A percentile compares a stretch with the other conserved stretches of the same genome.
Evolutionary conservation across 129 eudicot genomes (phyloP).

Genomic region (Tagetes erecta): DNA sequence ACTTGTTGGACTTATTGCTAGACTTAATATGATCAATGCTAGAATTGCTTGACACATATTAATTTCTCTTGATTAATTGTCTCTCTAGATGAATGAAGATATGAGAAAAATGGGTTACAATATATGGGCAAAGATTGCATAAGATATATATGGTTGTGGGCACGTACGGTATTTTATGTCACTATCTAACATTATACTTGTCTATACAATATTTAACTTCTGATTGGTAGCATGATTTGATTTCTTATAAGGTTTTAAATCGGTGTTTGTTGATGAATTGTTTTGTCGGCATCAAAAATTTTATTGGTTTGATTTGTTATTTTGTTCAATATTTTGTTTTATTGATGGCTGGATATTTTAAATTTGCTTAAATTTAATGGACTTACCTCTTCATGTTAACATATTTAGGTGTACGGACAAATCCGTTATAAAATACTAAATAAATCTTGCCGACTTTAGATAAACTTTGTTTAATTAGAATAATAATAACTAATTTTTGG

Average conservation of each 20-base stretch:
- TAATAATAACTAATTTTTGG: too few relatives aligned
- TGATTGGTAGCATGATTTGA: conserved; percentile 22
- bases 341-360: background rate
- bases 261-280: too few relatives aligned
- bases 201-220: background rate
- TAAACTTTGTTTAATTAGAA: too few relatives aligned
- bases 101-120: conserved; percentile 20
- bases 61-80: background rate
- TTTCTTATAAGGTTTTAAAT: background rate
- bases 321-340: too few relatives aligned
- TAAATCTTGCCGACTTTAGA: too few relatives aligned
- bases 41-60: conserved; percentile 22
- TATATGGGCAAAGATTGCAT: conserved; percentile 37
- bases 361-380: too few relatives aligned
- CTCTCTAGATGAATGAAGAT: conserved; percentile 26
- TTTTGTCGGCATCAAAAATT: background rate
- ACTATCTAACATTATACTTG: conserved; percentile 19
- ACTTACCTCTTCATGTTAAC: too few relatives aligned
- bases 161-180: conserved; percentile 21
- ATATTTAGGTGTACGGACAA: too few relatives aligned
- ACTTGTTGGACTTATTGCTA: conserved; percentile 31
- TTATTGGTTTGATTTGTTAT: too few relatives aligned
- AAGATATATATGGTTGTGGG: conserved; percentile 22
- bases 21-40: conserved; percentile 28
- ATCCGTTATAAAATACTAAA: too few relatives aligned